Conservation (phyloP, 2,329 filamentous ascomycete genomes). For the Cadophora malorum region DNA sequence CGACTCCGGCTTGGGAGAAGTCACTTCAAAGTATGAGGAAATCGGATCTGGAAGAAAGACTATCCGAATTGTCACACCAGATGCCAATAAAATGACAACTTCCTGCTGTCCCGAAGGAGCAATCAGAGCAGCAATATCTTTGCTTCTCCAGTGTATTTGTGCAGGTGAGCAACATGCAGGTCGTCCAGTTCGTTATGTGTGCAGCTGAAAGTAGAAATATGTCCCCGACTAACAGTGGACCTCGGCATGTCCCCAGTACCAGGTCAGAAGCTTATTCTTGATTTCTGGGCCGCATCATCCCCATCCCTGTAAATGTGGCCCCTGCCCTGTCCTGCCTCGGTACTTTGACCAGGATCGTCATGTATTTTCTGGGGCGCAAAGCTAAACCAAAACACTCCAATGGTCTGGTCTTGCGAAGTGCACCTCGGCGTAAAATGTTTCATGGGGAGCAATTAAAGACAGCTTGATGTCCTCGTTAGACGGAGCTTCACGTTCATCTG, state of each 20-base stretch:
- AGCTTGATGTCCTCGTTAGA: background rate
- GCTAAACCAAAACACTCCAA: conserved; percentile 5
- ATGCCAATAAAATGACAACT: background rate
- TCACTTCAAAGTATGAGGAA: background rate
- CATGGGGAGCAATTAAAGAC: background rate
- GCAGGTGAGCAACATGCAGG: background rate
- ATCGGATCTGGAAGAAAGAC: background rate
- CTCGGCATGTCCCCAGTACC: conserved; percentile 2
- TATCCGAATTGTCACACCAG: background rate
- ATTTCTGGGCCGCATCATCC: background rate
- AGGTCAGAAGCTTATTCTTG: conserved; percentile 7
- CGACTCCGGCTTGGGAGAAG: background rate
- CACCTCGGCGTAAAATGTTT: conserved; percentile 13
- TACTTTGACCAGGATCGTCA: conserved; percentile 7
- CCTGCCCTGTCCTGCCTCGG: conserved; percentile 7
- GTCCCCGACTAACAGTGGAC: background rate
- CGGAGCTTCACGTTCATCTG: background rate
- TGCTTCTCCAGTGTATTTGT: background rate
- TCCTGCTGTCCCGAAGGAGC: background rate
- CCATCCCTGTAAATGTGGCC: background rate
- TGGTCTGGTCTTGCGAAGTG: conserved; percentile 10
- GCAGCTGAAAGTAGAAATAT: background rate
- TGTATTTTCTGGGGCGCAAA: conserved; percentile 1
- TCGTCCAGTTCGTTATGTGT: background rate
- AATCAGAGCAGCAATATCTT: background rate